phyloP scores from a whole-genome alignment of 805 yeast species.

The Pichia eremophila region DNA sequence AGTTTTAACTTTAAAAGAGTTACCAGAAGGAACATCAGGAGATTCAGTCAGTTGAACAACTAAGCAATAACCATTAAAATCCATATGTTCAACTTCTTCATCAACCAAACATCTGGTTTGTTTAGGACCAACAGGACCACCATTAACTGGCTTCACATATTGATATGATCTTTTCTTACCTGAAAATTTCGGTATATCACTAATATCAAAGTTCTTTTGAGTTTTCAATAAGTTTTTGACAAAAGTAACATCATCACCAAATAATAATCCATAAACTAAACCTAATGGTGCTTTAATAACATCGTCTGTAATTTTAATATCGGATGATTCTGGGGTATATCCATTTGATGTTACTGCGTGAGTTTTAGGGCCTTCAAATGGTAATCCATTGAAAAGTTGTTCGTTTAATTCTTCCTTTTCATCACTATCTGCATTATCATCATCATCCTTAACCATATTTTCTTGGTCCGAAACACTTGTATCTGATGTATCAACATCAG shows the following conservation, averaged over 20 bases:
- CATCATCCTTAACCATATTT: constrained; percentile 24
- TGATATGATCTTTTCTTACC: constrained; percentile 36
- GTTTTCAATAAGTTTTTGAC: constrained; percentile 37
- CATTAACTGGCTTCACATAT: constrained; percentile 56
- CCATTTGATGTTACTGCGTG: constrained; percentile 30
- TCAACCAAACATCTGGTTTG: constrained; percentile 58
- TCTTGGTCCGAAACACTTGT: constrained; percentile 23
- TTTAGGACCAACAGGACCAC: constrained; percentile 67
- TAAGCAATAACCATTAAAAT: constrained; percentile 37
- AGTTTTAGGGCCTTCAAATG: constrained; percentile 29
- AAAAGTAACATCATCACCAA: constrained; percentile 48
- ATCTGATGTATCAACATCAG: constrained; percentile 16
- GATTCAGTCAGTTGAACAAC: constrained; percentile 54
- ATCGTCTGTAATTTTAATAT: constrained; percentile 47
- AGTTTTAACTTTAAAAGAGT: constrained; percentile 54
- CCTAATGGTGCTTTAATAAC: constrained; percentile 52
- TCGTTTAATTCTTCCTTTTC: constrained; percentile 10
- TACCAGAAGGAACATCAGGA: constrained; percentile 81
- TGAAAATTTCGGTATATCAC: constrained; percentile 35
- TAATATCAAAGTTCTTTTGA: constrained; percentile 58
- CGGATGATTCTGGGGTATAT: constrained; percentile 38
- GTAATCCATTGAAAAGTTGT: constrained; percentile 29
- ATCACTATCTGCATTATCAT: constrained; percentile 10
- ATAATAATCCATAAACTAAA: constrained; percentile 45
- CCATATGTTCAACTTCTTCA: constrained; percentile 47